These are phyloP conservation scores for Ceratocystis destructans DNA, from an alignment of 2,329 filamentous ascomycete species.

Conservation along the genomic window DNA sequence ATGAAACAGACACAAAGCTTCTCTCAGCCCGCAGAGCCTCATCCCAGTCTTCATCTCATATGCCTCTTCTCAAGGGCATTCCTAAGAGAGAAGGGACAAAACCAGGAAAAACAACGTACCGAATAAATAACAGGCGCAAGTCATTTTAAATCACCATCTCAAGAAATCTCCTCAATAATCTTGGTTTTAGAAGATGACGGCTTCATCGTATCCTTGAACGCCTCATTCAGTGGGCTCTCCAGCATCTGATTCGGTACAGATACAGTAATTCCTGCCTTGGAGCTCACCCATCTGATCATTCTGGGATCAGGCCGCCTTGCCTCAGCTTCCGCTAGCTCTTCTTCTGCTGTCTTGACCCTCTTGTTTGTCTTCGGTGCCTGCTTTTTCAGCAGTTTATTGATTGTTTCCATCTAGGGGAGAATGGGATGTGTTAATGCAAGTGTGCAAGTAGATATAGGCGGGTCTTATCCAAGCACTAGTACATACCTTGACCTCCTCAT, in stretches of 20 bases:
- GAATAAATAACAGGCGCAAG: background rate
- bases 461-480: background rate
- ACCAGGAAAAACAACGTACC: background rate
- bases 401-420: slow-evolving; percentile 59
- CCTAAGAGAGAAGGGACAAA: background rate
- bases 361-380: slow-evolving; percentile 62
- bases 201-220: slow-evolving; percentile 34
- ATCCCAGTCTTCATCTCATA: background rate
- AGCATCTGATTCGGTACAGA: slow-evolving; percentile 57
- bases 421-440: background rate
- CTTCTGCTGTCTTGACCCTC: slow-evolving; percentile 31
- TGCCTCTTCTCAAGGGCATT: background rate
- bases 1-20: background rate
- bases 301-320: slow-evolving; percentile 42
- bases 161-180: slow-evolving; percentile 43
- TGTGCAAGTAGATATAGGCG: background rate
- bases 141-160: background rate
- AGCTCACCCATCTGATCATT: slow-evolving; percentile 59
- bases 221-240: slow-evolving; percentile 43
- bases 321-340: slow-evolving; percentile 32
- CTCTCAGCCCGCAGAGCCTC: background rate
- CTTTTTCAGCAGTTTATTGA: slow-evolving; percentile 79
- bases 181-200: slow-evolving; percentile 26
- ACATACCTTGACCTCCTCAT: slow-evolving; percentile 47
- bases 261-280: slow-evolving; percentile 46